Base-by-base conservation (phyloP, 306 rosid genomes). In the Alnus glutinosa region DNA sequence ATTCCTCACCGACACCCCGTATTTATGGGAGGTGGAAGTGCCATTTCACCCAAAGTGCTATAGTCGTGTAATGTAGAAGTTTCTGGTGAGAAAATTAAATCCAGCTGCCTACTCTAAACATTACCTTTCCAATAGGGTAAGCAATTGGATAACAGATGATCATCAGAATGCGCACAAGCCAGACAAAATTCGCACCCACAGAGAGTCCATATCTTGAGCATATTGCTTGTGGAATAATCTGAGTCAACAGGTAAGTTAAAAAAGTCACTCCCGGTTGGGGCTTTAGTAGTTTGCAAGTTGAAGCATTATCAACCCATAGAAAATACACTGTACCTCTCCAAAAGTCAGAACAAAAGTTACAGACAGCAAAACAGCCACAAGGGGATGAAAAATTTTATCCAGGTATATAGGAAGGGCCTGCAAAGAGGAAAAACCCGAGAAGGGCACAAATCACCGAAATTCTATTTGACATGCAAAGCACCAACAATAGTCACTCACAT, bases 221-320 rank as follows among this genome's bases (percentile, higher is more conserved):
- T 81, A 93, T 86, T 73, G 98, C 97, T 90, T 93, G 98, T 32
- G 98, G 98, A 73, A 93, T 93, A 80, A 93, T 77, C 98, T 90
- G 86, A 39, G 49, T 76, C 79, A 86, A 85, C 57, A 50, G 49
- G 46, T 55, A 82, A 55, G 23, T 10, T 54, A 55, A 71, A 30
- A 23, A 59, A 74, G 77, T 90, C 74, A 86, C 77, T 75, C 74
- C 34, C 75, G 55, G 52, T 51, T 77, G 73, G 44, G 47, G 73
- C 51, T 50, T 75, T 50, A 55, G 30, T 49, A 70, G 28, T 30
- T 30, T 80, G 73, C 55, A 64, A 55, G 71, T 39, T 70, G 46
- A 57, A 66, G 32, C 47, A n/a, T 23, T 39, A 76, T 55, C 48
- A 44, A 76, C 13, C 13, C 30, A 76, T 34, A 16, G 78, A 69